A percentile compares a stretch with the other conserved stretches of the same genome.
Evolutionary conservation across 306 rosid species (phyloP).

Genomic region (Cicer bijugum): DNA sequence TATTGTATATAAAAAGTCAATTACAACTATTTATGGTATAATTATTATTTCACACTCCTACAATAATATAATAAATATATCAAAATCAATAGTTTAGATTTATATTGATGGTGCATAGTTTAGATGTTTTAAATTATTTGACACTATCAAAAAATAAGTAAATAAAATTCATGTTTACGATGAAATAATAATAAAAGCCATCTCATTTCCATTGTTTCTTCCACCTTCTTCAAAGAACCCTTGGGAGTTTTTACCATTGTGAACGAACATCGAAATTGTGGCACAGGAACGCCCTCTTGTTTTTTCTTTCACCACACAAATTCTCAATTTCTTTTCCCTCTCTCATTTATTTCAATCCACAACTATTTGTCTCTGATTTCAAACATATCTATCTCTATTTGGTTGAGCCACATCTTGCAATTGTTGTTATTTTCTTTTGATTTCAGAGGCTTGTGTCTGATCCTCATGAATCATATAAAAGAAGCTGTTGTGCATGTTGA

Average conservation of each 20-base stretch:
- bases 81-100: too few relatives aligned
- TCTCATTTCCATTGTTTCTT: background rate
- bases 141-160: too few relatives aligned
- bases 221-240: background rate
- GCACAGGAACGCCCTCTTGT: slow-evolving; percentile 42
- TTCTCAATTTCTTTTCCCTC: background rate
- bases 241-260: background rate
- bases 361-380: background rate
- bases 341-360: background rate
- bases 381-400: background rate
- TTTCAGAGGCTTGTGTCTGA: slow-evolving; percentile 32
- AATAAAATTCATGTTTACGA: too few relatives aligned
- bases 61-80: too few relatives aligned
- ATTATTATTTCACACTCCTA: too few relatives aligned
- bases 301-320: slow-evolving; percentile 41
- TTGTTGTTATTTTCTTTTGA: background rate
- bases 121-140: too few relatives aligned
- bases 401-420: slow-evolving; percentile 2
- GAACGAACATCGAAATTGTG: slow-evolving; percentile 42
- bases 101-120: too few relatives aligned
- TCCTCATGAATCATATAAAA: slow-evolving; percentile 51
- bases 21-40: too few relatives aligned
- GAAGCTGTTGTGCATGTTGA: slow-evolving; percentile 33
- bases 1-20: too few relatives aligned
- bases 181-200: background rate